These are phyloP conservation scores for Amylostereum areolatum DNA, from an alignment of 1,284 basidiomycete genomes.

Conservation along the genomic window DNA sequence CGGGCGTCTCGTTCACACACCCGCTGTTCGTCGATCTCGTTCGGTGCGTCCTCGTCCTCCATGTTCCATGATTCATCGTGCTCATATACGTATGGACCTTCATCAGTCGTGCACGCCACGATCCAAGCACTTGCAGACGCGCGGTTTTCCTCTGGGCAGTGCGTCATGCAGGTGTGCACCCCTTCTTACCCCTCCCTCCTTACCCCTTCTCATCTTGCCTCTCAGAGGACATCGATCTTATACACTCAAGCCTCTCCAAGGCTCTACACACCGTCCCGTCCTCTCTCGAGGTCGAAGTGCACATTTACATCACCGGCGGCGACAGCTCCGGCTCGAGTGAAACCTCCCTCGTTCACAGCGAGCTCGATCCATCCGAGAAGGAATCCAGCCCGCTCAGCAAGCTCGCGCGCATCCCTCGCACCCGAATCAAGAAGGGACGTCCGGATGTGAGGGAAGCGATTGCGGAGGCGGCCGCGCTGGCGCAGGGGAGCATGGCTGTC, in stretches of 20 bases:
- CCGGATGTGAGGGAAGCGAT: slow-evolving; percentile 22
- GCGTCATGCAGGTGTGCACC: slow-evolving; percentile 28
- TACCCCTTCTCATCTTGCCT: background rate
- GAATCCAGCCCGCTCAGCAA: slow-evolving; percentile 14
- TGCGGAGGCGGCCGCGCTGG: slow-evolving; percentile 17
- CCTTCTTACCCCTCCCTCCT: background rate
- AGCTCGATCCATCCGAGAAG: slow-evolving; percentile 3
- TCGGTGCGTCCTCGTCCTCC: slow-evolving; percentile 20
- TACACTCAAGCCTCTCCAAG: slow-evolving; percentile 23
- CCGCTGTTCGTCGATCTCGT: slow-evolving; percentile 33
- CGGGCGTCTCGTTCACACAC: slow-evolving; percentile 35
- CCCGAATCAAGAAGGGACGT: slow-evolving; percentile 15
- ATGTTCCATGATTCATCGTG: background rate
- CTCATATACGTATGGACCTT: background rate
- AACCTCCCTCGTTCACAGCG: slow-evolving; percentile 11
- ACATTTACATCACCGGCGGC: slow-evolving; percentile 25
- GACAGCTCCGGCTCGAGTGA: slow-evolving; percentile 8
- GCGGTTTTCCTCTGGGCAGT: slow-evolving; percentile 34
- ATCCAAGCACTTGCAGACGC: slow-evolving; percentile 17
- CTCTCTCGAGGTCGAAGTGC: slow-evolving; percentile 24
- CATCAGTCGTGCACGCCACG: slow-evolving; percentile 20
- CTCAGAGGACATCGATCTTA: slow-evolving; percentile 27
- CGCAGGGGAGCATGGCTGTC: slow-evolving; percentile 22
- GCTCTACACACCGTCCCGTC: slow-evolving; percentile 17
- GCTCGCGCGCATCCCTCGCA: slow-evolving; percentile 17